Evolutionary conservation across 495 filamentous ascomycete genomes (phyloP).

Genomic region (Coniosporium apollinis): DNA sequence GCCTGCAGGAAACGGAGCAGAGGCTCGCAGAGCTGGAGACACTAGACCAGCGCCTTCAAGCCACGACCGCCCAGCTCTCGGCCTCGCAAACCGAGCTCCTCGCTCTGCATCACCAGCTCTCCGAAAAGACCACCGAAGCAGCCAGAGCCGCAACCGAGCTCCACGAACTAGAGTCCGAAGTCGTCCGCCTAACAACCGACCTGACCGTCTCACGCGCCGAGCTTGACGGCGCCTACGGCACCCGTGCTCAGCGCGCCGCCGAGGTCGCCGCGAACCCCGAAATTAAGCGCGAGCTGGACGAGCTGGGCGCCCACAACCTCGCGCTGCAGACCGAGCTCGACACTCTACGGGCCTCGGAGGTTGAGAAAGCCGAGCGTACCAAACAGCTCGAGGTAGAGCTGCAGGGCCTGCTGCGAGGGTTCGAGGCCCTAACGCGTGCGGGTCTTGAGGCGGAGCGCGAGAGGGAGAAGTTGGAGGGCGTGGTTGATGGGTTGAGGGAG

Average conservation of each 20-base stretch:
- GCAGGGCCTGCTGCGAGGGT: constrained; percentile 62
- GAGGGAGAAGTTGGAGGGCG: constrained; percentile 53
- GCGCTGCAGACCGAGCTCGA: constrained; percentile 30
- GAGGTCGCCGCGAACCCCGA: constrained; percentile 15
- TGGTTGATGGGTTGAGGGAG: constrained; percentile 54
- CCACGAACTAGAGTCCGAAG: constrained; percentile 51
- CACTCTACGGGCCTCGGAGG: constrained; percentile 7
- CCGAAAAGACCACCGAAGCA: neutral
- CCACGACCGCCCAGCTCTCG: constrained; percentile 18
- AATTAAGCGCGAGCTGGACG: constrained; percentile 25
- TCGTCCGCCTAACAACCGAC: constrained; percentile 78
- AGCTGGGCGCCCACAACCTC: constrained; percentile 42
- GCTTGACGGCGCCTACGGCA: constrained; percentile 78
- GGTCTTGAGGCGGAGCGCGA: constrained; percentile 80
- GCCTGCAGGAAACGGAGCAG: too few species aligned
- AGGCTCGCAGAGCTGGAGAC: constrained; percentile 29
- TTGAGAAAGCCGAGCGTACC: constrained; percentile 31
- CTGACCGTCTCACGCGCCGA: constrained; percentile 84
- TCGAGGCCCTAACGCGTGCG: constrained; percentile 73
- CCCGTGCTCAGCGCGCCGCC: constrained; percentile 22
- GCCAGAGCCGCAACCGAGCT: constrained; percentile 6
- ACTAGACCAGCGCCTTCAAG: too few species aligned
- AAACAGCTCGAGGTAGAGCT: constrained; percentile 62
- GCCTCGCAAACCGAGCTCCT: constrained; percentile 17
- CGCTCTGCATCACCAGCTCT: constrained; percentile 13